Percentiles rank a stretch among this genome's conserved stretches.
Evolutionary conservation across 495 filamentous ascomycete species (phyloP).

Genomic region (Diplogelasinospora grovesii): DNA sequence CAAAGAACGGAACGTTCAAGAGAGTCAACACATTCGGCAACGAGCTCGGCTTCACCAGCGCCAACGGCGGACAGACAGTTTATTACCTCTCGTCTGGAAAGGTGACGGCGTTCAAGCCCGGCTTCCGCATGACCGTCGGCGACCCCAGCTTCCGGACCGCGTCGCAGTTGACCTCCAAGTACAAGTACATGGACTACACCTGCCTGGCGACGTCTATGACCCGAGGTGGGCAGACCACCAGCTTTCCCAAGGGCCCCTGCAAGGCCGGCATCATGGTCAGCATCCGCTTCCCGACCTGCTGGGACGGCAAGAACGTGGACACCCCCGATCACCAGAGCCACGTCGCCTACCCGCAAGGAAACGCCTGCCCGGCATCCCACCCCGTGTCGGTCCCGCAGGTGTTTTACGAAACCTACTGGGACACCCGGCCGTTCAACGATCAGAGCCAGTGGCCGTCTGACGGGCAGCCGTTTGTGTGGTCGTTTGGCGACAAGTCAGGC

Average conservation of each 20-base stretch:
- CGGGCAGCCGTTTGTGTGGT: conserved; percentile 43
- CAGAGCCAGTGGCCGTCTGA: conserved; percentile 33
- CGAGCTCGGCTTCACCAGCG: conserved; percentile 6
- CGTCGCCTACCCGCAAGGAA: conserved; percentile 28
- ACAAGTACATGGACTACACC: conserved; percentile 31
- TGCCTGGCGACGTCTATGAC: conserved; percentile 22
- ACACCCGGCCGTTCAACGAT: conserved; percentile 33
- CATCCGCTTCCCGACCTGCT: conserved; percentile 25
- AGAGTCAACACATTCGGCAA: conserved; percentile 23
- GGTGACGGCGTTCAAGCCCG: conserved; percentile 40
- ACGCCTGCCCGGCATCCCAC: conserved; percentile 26
- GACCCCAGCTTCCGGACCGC: conserved; percentile 36
- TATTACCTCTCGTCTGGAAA: conserved; percentile 33
- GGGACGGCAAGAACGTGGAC: conserved; percentile 23
- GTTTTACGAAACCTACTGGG: conserved; percentile 39
- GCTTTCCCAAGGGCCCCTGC: conserved; percentile 28
- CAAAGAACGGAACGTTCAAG: conserved; percentile 32
- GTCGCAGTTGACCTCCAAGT: conserved; percentile 22
- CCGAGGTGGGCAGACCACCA: conserved; percentile 17
- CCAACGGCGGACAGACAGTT: conserved; percentile 32
- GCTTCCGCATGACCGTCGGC: conserved; percentile 69
- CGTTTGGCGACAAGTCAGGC: conserved; percentile 32
- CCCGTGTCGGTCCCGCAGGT: conserved; percentile 30
- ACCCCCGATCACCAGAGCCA: conserved; percentile 33
- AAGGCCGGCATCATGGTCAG: conserved; percentile 31